phyloP scores from a whole-genome alignment of 1,284 basidiomycete species.

The Cerrena zonata region DNA sequence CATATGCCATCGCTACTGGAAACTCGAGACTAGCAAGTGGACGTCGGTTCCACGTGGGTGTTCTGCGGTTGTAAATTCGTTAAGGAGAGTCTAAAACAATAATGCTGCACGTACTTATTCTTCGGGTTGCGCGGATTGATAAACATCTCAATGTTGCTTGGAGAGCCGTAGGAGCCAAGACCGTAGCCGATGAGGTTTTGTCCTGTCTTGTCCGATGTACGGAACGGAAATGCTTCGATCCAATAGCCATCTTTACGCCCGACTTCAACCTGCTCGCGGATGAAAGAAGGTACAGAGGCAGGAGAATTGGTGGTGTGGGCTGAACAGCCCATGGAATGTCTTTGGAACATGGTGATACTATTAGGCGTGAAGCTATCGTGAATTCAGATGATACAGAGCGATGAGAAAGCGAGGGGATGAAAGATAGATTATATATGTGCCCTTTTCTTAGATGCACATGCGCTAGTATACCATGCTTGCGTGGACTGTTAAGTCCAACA shows the following conservation, averaged over 20 bases:
- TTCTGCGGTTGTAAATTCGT: too few relatives aligned
- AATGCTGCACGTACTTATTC: not conserved
- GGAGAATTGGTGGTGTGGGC: not conserved
- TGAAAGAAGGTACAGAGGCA: slow-evolving; percentile 8
- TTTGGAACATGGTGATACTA: too few relatives aligned
- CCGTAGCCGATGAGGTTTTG: slow-evolving; percentile 27
- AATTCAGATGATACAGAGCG: too few relatives aligned
- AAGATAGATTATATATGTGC: too few relatives aligned
- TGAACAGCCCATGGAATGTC: not conserved
- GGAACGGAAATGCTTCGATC: slow-evolving; percentile 25
- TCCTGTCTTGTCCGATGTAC: slow-evolving; percentile 7
- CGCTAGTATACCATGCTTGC: too few relatives aligned
- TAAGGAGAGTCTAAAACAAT: too few relatives aligned
- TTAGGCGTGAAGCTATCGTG: too few relatives aligned
- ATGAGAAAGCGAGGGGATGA: too few relatives aligned
- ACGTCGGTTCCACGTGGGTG: slow-evolving; percentile 13
- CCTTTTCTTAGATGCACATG: too few relatives aligned
- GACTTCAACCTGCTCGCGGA: slow-evolving; percentile 8
- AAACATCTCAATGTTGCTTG: slow-evolving; percentile 20
- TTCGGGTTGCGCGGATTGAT: slow-evolving; percentile 18
- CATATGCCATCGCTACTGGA: slow-evolving; percentile 23
- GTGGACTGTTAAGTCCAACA: too few relatives aligned
- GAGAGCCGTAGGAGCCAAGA: slow-evolving; percentile 18
- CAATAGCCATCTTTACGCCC: slow-evolving; percentile 24
- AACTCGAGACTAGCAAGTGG: slow-evolving; percentile 21